These are phyloP conservation scores for Pythium apleroticum DNA, from an alignment of 352 stramenopile genomes.

Conservation along the genomic window DNA sequence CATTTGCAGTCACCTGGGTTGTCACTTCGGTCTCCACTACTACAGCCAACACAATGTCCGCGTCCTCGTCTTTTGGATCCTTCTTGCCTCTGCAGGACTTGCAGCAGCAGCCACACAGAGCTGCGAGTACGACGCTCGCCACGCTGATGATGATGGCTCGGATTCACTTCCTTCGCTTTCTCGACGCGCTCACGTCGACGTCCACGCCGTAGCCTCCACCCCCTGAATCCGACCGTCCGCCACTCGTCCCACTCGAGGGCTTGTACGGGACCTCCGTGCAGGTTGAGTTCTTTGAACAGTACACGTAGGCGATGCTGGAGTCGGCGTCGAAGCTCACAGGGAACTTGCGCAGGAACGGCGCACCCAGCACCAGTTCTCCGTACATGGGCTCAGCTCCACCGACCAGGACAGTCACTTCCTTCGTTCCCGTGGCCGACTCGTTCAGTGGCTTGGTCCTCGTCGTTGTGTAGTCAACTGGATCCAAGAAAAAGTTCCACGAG, in stretches of 20 bases:
- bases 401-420: not conserved
- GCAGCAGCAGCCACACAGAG: not conserved
- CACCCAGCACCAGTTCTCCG: not conserved
- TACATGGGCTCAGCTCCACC: not conserved
- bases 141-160: not conserved
- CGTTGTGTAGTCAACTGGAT: not conserved
- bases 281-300: not conserved
- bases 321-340: not conserved
- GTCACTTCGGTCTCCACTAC: not conserved
- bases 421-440: not conserved
- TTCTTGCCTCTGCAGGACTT: not conserved
- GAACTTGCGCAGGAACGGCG: not conserved
- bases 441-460: not conserved
- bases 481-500: not conserved
- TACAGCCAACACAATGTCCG: not conserved
- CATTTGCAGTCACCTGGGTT: not conserved
- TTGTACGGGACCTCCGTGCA: not conserved
- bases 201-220: not conserved
- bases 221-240: not conserved
- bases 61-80: not conserved
- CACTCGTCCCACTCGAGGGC: not conserved
- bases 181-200: not conserved
- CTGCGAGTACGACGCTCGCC: not conserved
- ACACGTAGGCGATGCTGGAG: not conserved
- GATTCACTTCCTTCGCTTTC: not conserved